These are phyloP conservation scores for Emericellopsis terricola DNA, from an alignment of 495 filamentous ascomycete genomes.

Conservation along the genomic window DNA sequence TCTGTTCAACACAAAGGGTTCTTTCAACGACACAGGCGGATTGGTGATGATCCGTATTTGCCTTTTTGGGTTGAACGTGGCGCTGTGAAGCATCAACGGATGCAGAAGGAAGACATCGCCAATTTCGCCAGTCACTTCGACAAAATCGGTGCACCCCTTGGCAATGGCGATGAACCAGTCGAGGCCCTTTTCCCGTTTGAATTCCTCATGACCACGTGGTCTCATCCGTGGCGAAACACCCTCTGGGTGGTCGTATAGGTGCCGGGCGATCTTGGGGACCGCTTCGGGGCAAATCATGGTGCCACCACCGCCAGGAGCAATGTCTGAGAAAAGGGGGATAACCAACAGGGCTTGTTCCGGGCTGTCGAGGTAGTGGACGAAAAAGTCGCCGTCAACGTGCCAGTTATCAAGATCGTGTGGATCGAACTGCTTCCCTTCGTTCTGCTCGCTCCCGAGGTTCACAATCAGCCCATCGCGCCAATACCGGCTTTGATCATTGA, in stretches of 20 bases:
- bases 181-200: slow-evolving; percentile 20
- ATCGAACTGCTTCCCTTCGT: slow-evolving; percentile 27
- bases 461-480: slow-evolving; percentile 61
- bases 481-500: slow-evolving; percentile 25
- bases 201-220: slow-evolving; percentile 25
- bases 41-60: slow-evolving; percentile 53
- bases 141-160: slow-evolving; percentile 29
- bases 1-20: slow-evolving; percentile 49
- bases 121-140: slow-evolving; percentile 43
- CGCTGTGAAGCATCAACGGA: slow-evolving; percentile 55
- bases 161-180: slow-evolving; percentile 37
- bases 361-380: slow-evolving; percentile 57
- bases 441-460: slow-evolving; percentile 45
- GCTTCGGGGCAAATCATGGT: slow-evolving; percentile 46
- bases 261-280: slow-evolving; percentile 35
- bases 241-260: slow-evolving; percentile 46
- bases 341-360: slow-evolving; percentile 55
- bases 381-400: slow-evolving; percentile 68
- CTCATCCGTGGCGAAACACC: slow-evolving; percentile 52
- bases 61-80: slow-evolving; percentile 40
- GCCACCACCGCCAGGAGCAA: slow-evolving; percentile 42
- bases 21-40: slow-evolving; percentile 41
- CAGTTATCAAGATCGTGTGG: slow-evolving; percentile 37
- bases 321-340: slow-evolving; percentile 52
- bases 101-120: slow-evolving; percentile 57